Percentiles rank a stretch among this genome's conserved stretches.
Conservation (phyloP, 2,329 filamentous ascomycete genomes). For the Botrytis pseudocinerea region DNA sequence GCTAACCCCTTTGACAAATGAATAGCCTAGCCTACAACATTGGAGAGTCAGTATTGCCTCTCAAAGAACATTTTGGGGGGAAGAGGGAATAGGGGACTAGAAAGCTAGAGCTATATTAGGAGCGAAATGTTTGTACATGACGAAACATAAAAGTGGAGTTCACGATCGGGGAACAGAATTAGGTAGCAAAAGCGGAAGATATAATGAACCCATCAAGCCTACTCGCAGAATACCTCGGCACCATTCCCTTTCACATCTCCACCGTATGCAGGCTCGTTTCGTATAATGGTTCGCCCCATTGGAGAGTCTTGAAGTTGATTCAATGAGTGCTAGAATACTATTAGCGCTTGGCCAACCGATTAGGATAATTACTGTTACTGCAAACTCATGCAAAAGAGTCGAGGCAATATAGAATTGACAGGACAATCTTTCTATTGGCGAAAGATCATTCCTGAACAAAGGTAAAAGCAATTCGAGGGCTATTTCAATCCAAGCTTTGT, state of each 20-base stretch:
- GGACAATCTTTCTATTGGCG: not conserved
- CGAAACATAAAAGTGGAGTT: not conserved
- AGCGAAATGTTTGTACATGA: not conserved
- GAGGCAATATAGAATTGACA: conserved; percentile 12
- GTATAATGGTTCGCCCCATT: not conserved
- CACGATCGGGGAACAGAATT: not conserved
- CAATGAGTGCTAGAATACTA: conserved; percentile 1
- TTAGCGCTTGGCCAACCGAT: not conserved
- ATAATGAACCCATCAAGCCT: not conserved
- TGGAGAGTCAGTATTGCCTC: not conserved
- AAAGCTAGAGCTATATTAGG: not conserved
- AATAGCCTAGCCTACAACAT: not conserved
- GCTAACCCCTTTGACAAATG: conserved; percentile 9
- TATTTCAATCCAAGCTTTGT: conserved; percentile 3
- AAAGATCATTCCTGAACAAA: conserved; percentile 12
- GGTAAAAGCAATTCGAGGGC: conserved; percentile 1
- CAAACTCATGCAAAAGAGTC: conserved; percentile 3
- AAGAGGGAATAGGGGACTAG: not conserved
- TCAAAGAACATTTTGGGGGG: not conserved
- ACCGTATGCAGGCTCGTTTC: conserved; percentile 3
- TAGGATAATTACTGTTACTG: not conserved
- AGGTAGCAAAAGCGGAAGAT: not conserved
- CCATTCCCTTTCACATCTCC: not conserved
- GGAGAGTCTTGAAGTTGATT: conserved; percentile 11
- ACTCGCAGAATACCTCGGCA: conserved; percentile 9